A percentile compares a stretch with the other conserved stretches of the same genome.
Conservation (phyloP, 805 yeast genomes). For the Nakazawaea populi region DNA sequence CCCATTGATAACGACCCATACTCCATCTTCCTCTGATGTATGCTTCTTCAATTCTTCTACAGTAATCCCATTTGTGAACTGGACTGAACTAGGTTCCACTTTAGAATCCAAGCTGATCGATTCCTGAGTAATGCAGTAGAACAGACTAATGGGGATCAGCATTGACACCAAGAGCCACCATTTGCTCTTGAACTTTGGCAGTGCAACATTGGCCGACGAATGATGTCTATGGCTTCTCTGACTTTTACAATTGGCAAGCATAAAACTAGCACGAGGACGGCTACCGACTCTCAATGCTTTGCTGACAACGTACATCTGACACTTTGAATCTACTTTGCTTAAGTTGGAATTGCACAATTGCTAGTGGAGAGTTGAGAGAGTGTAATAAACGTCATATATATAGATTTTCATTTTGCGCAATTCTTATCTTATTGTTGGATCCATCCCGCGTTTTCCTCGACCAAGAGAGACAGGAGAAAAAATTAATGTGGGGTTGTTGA, state of each 20-base stretch:
- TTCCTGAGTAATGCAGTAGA: not conserved
- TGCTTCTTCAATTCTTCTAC: constrained; percentile 37
- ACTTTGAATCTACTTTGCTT: too few relatives aligned
- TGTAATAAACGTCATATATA: too few relatives aligned
- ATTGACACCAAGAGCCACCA: not conserved
- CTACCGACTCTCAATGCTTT: too few relatives aligned
- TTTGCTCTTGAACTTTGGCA: not conserved
- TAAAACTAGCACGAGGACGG: not conserved
- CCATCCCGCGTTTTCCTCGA: not conserved
- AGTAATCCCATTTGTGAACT: constrained; percentile 13
- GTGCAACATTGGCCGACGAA: not conserved
- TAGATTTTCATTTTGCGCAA: too few relatives aligned
- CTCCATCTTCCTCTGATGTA: constrained; percentile 35
- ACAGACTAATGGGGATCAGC: not conserved
- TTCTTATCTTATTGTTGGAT: too few relatives aligned
- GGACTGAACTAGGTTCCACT: constrained; percentile 17
- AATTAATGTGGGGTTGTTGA: not conserved
- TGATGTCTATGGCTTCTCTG: not conserved
- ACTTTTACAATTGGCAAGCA: not conserved
- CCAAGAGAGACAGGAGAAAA: not conserved
- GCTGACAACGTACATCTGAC: too few relatives aligned
- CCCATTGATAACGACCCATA: constrained; percentile 43
- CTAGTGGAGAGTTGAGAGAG: too few relatives aligned
- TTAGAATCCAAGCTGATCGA: constrained; percentile 32
- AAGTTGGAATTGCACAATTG: too few relatives aligned